Conservation (phyloP, 1,139 yeast species). For the Blastobotrys arbuscula region DNA sequence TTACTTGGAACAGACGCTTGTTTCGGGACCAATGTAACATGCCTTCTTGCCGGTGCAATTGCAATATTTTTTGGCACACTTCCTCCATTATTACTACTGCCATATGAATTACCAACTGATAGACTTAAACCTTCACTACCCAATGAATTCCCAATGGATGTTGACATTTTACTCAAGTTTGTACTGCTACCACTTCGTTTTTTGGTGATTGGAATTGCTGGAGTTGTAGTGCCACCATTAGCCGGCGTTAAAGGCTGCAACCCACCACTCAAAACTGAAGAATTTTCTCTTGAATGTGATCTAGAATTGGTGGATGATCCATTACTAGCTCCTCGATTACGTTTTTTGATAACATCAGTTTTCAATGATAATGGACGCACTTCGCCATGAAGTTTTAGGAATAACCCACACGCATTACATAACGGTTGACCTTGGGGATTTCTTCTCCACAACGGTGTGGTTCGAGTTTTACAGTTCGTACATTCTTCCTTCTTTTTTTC, state of each 20-base stretch:
- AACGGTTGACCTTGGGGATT: constrained; percentile 86
- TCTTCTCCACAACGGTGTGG: constrained; percentile 90
- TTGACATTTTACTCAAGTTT: constrained; percentile 8
- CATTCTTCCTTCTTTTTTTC: constrained; percentile 37
- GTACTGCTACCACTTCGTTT: constrained; percentile 8
- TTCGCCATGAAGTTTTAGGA: constrained; percentile 82
- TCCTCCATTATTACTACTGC: not conserved
- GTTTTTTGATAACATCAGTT: constrained; percentile 83
- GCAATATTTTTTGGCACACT: constrained; percentile 13
- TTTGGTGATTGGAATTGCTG: constrained; percentile 13
- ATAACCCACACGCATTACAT: constrained; percentile 90
- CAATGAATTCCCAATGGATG: constrained; percentile 9
- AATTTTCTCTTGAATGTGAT: constrained; percentile 16
- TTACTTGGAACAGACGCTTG: not conserved
- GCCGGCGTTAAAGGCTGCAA: constrained; percentile 15
- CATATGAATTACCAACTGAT: not conserved
- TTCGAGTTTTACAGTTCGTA: constrained; percentile 82
- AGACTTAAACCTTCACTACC: constrained; percentile 1
- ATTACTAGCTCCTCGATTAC: constrained; percentile 34
- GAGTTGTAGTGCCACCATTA: constrained; percentile 10
- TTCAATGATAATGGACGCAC: constrained; percentile 82
- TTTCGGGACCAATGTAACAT: constrained; percentile 24
- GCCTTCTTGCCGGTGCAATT: constrained; percentile 23
- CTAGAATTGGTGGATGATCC: constrained; percentile 8
- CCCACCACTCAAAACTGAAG: constrained; percentile 9